A percentile compares a stretch with the other conserved stretches of the same genome.
phyloP scores from a whole-genome alignment of 495 filamentous ascomycete species.

The Bombardia bombarda region DNA sequence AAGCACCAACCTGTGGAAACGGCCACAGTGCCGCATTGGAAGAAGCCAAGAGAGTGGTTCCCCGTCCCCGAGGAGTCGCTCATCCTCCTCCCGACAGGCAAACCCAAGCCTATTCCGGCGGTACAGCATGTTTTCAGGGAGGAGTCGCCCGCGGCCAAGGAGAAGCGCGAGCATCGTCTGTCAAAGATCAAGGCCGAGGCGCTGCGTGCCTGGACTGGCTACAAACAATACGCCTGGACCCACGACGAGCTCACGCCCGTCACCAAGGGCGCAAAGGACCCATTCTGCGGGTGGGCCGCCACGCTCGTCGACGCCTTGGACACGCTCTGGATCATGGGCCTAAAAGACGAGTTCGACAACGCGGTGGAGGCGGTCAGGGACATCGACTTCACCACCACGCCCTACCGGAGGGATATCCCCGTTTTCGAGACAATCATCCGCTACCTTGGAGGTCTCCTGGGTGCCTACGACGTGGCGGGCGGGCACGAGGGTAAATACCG shows the following conservation, averaged over 20 bases:
- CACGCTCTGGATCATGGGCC: slow-evolving; percentile 92
- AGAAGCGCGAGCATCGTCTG: slow-evolving; percentile 54
- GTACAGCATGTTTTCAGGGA: slow-evolving; percentile 65
- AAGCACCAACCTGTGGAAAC: slow-evolving; percentile 4
- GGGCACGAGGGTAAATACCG: slow-evolving; percentile 40
- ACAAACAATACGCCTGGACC: slow-evolving; percentile 73
- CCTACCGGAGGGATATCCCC: slow-evolving; percentile 50
- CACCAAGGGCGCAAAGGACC: slow-evolving; percentile 52
- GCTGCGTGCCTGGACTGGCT: slow-evolving; percentile 71
- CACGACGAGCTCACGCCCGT: slow-evolving; percentile 78
- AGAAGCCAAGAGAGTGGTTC: slow-evolving; percentile 61
- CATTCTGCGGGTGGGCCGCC: slow-evolving; percentile 92
- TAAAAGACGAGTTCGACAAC: slow-evolving; percentile 84
- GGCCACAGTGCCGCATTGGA: slow-evolving; percentile 54
- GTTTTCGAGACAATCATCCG: slow-evolving; percentile 87
- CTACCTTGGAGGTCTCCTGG: slow-evolving; percentile 77
- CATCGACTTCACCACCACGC: slow-evolving; percentile 85
- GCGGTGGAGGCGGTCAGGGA: slow-evolving; percentile 65
- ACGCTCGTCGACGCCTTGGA: slow-evolving; percentile 91
- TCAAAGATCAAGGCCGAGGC: slow-evolving; percentile 71
- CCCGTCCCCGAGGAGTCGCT: slow-evolving; percentile 60
- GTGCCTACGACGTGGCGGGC: slow-evolving; percentile 74
- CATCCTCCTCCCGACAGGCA: slow-evolving; percentile 67
- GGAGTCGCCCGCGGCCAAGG: slow-evolving; percentile 53
- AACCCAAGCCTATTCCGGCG: slow-evolving; percentile 58